phyloP scores from a whole-genome alignment of 176 grass and related monocot genomes.

The Phoenix dactylifera region DNA sequence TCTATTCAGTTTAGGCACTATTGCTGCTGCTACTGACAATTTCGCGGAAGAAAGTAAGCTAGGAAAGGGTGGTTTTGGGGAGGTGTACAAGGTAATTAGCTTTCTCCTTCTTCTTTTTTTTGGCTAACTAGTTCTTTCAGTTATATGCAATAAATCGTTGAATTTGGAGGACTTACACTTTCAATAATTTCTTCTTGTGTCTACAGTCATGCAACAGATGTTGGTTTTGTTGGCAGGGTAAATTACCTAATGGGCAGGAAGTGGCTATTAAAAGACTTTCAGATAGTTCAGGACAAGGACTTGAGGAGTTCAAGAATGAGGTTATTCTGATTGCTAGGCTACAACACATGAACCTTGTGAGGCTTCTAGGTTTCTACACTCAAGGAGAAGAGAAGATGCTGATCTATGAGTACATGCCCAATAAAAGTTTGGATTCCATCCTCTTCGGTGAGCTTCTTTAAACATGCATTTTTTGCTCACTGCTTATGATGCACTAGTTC shows the following conservation, averaged over 20 bases:
- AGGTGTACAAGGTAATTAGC: slow-evolving; percentile 56
- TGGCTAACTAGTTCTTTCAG: neutral
- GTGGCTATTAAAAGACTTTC: slow-evolving; percentile 74
- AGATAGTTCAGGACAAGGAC: slow-evolving; percentile 54
- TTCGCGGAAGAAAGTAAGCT: slow-evolving; percentile 43
- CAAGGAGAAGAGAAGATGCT: slow-evolving; percentile 77
- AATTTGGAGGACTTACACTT: neutral
- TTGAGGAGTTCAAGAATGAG: slow-evolving; percentile 92
- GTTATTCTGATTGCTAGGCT: slow-evolving; percentile 69
- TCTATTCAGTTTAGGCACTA: slow-evolving; percentile 28
- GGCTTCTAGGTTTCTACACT: slow-evolving; percentile 59
- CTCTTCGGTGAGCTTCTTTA: slow-evolving; percentile 48
- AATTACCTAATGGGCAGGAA: slow-evolving; percentile 37
- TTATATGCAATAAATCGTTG: neutral
- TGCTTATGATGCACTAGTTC: neutral
- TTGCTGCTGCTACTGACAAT: slow-evolving; percentile 42
- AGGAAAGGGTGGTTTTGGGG: slow-evolving; percentile 61
- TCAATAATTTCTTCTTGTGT: neutral
- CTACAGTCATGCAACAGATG: neutral
- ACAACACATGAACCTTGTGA: slow-evolving; percentile 80
- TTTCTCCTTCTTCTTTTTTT: neutral
- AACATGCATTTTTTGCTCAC: neutral
- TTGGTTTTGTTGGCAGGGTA: slow-evolving; percentile 11
- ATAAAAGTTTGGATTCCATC: slow-evolving; percentile 71
- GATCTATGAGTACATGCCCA: slow-evolving; percentile 86